phyloP scores from a whole-genome alignment of 148 eudicot genomes.

The Spergularia marina region DNA sequence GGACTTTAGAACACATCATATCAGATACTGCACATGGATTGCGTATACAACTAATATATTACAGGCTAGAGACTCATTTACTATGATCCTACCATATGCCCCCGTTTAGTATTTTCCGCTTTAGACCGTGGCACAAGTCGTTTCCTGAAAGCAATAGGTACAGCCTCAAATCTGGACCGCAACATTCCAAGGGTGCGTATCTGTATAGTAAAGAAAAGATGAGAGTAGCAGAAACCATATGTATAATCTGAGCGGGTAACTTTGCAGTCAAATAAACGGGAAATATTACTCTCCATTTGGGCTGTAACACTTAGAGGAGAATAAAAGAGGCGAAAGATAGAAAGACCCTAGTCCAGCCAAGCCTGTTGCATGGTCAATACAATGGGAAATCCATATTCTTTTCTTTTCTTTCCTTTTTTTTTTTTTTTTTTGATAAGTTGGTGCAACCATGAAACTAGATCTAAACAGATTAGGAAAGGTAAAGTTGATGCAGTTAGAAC shows the following conservation, averaged over 20 bases:
- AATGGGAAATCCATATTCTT: neutral
- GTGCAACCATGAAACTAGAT: too few species aligned
- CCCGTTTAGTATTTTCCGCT: constrained; percentile 36
- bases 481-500: neutral
- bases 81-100: constrained; percentile 40
- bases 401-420: too few species aligned
- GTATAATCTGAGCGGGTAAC: neutral
- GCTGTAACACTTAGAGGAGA: neutral
- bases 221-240: constrained; percentile 13
- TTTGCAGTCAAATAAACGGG: neutral
- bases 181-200: constrained; percentile 97
- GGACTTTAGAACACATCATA: neutral
- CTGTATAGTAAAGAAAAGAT: constrained; percentile 31
- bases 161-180: constrained; percentile 91
- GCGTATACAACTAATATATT: constrained; percentile 7
- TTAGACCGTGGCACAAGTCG: constrained; percentile 70
- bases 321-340: neutral
- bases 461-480: neutral
- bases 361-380: neutral
- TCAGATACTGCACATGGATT: neutral
- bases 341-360: constrained; percentile 9
- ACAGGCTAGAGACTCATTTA: constrained; percentile 4
- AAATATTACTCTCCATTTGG: constrained; percentile 3
- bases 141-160: constrained; percentile 80
- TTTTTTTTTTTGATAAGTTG: too few species aligned